Evolutionary conservation across 768 basidiomycete species (phyloP), one percentile per base, ranked within the genome.

Genomic region (Serendipita sp.): DNA sequence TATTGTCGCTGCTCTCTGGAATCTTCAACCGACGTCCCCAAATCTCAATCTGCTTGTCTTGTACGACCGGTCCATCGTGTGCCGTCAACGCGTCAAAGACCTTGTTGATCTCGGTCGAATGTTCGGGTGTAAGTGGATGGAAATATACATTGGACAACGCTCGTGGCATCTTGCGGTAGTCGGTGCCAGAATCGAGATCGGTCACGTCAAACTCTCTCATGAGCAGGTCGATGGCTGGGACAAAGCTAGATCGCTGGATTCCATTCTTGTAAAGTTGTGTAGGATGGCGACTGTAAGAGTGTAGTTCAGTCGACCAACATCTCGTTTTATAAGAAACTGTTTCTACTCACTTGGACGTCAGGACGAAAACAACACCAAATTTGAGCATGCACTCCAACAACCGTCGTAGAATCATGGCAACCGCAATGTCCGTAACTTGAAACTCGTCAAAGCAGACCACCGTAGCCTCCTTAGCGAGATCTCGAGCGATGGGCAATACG

Each of bases 221-320:
- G 68, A 99, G 81, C 33, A 98, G 80, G 55, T 97, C 89, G 65
- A 99, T 98, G 31, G 92, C 86, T 8, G 96, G 96, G 52, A 97
- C 71, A 75, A 99, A 99, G 70, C 91, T 94, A 3, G 87, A 82
- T 2, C 96, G 83, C 72, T 99, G 96, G 46, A 99, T 96, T 0
- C 96, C 96, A 67, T 98, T 98, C 81, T 95, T 94, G 78, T 99
- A 99, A 0, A 99, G 79, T 34, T 97, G 91, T 69, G 97, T 88
- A 2, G 96, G 96, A 72, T 96, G 92, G 65, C 96, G 96, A 75
- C 95, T 99, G 68, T 1, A 64, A 37, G 6, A 33, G 45, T 37
- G 4, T 1, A n/a, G 37, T 18, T 48, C 16, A 8, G 31, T 33
- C 18, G 58, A 33, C 23, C 16, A 63, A 3, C 23, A 44, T 62